Percentiles rank a stretch among this genome's conserved stretches.
Evolutionary conservation across 345 rosid species (phyloP).

Genomic region (Alliaria petiolata): DNA sequence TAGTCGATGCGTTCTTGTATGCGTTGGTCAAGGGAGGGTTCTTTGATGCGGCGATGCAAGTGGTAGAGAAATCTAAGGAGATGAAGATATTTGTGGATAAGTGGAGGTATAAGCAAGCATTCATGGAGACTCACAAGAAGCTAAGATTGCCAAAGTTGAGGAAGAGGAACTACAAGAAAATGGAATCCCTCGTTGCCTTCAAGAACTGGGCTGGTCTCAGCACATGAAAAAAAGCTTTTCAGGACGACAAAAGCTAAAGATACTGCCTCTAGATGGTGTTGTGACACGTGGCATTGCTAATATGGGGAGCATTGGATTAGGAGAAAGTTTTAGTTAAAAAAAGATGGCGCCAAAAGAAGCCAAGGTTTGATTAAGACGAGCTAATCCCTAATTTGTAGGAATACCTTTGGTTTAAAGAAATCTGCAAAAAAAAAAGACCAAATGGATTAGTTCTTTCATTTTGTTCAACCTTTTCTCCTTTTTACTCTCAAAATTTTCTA

Average conservation of each 20-base stretch:
- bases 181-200: constrained; percentile 92
- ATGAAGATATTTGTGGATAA: constrained; percentile 91
- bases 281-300: constrained; percentile 26
- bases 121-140: constrained; percentile 96
- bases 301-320: constrained; percentile 2
- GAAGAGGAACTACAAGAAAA: constrained; percentile 76
- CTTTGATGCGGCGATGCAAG: constrained; percentile 98
- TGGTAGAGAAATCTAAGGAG: constrained; percentile 82
- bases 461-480: not conserved
- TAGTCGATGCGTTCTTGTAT: constrained; percentile 88
- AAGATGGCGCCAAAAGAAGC: constrained; percentile 40
- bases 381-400: constrained; percentile 36
- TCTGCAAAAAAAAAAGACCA: not conserved
- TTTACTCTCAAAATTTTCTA: not conserved
- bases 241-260: no score
- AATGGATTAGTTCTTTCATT: constrained; percentile 14
- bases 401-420: constrained; percentile 31
- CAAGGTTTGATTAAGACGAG: constrained; percentile 30
- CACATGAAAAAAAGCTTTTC: constrained; percentile 49
- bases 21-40: constrained; percentile 94
- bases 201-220: constrained; percentile 96
- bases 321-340: constrained; percentile 10
- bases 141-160: constrained; percentile 81
- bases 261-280: constrained; percentile 2
- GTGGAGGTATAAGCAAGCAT: constrained; percentile 97